A percentile compares a stretch with the other conserved stretches of the same genome.
These are phyloP conservation scores for Gynostemma pentaphyllum DNA, from an alignment of 306 rosid species.

Conservation along the genomic window DNA sequence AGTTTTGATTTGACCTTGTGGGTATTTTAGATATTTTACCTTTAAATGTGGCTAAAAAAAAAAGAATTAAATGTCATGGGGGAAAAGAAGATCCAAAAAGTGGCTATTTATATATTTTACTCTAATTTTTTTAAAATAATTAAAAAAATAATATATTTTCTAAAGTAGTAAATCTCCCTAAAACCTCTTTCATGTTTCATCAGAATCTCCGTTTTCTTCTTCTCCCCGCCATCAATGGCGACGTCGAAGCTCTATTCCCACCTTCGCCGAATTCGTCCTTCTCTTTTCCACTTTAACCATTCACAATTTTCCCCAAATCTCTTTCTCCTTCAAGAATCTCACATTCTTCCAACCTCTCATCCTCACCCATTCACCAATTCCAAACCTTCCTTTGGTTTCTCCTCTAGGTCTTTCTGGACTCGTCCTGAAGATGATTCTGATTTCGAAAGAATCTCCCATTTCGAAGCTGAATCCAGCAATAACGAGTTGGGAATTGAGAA, in stretches of 20 bases:
- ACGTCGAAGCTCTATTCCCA: conserved; percentile 23
- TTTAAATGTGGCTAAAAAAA: too few species aligned
- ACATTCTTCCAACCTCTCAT: conserved; percentile 14
- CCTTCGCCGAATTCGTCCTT: conserved; percentile 37
- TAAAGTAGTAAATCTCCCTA: too few species aligned
- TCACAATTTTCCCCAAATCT: conserved; percentile 16
- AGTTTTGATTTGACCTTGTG: too few species aligned
- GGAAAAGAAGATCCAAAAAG: too few species aligned
- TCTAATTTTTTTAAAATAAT: too few species aligned
- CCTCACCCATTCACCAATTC: neutral
- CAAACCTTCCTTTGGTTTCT: conserved; percentile 17
- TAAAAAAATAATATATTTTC: too few species aligned
- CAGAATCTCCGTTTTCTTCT: neutral
- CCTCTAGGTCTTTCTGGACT: conserved; percentile 41
- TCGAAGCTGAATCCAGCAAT: conserved; percentile 1
- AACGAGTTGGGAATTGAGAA: conserved; percentile 14
- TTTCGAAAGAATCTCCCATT: conserved; percentile 10
- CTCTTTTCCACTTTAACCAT: conserved; percentile 6
- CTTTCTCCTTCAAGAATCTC: conserved; percentile 14
- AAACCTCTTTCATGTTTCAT: too few species aligned
- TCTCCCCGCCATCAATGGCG: conserved; percentile 34
- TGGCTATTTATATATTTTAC: too few species aligned
- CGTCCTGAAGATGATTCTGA: conserved; percentile 25
- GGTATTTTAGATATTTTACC: too few species aligned
- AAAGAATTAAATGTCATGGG: too few species aligned